Evolutionary conservation across 208 protist genomes (phyloP).

Genomic region (Baffinella frigidus): DNA sequence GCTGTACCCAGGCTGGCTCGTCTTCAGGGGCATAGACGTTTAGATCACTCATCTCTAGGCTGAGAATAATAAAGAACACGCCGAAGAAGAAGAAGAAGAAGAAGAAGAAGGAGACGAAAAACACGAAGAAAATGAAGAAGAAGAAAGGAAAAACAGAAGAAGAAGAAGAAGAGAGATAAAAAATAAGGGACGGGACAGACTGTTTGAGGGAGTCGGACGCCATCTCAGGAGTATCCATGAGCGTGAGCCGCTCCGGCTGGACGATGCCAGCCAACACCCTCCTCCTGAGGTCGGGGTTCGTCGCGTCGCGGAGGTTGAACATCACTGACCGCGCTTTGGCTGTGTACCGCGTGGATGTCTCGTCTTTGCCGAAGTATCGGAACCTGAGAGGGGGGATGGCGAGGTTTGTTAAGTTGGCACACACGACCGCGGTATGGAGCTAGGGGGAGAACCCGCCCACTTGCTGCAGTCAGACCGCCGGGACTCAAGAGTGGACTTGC

Average conservation of each 20-base stretch:
- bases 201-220: not conserved
- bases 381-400: not conserved
- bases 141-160: not conserved
- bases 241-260: conserved; percentile 22
- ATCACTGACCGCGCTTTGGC: not conserved
- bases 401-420: no score
- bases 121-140: not conserved
- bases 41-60: no score
- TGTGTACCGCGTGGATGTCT: not conserved
- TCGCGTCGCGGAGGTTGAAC: conserved; percentile 3
- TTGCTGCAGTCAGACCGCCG: no score
- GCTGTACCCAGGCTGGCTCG: no score
- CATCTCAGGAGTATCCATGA: conserved; percentile 22
- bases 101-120: not conserved
- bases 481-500: no score
- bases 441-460: no score
- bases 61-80: no score
- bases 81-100: not conserved
- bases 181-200: not conserved
- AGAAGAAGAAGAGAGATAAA: not conserved
- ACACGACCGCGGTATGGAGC: no score
- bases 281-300: conserved; percentile 7
- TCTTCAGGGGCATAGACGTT: no score
- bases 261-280: not conserved
- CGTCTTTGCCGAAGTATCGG: conserved; percentile 16